Percentiles rank a stretch among this genome's conserved stretches.
These are phyloP conservation scores for Pterula multifida DNA, from an alignment of 1,284 basidiomycete species.

Conservation along the genomic window DNA sequence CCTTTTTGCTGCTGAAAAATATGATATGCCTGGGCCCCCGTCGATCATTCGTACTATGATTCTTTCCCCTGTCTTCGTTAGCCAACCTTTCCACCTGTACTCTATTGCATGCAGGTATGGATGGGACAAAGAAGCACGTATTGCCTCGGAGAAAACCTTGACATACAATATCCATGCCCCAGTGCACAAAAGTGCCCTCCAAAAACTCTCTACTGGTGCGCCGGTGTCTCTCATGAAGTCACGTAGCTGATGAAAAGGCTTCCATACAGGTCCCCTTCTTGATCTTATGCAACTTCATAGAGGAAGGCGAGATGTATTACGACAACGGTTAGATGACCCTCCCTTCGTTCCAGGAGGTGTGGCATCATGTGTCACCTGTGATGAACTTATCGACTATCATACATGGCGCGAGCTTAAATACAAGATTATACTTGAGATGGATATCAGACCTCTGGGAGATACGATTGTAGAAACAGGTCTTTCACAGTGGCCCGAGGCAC, in stretches of 20 bases:
- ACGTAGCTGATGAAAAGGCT: constrained; percentile 12
- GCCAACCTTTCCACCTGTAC: constrained; percentile 44
- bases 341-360: constrained; percentile 42
- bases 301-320: constrained; percentile 16
- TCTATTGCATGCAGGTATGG: constrained; percentile 41
- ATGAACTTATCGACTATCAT: constrained; percentile 35
- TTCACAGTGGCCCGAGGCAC: constrained; percentile 41
- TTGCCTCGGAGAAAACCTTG: constrained; percentile 38
- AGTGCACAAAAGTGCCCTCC: constrained; percentile 29
- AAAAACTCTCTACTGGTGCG: constrained; percentile 35
- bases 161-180: constrained; percentile 34
- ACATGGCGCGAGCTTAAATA: constrained; percentile 54
- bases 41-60: constrained; percentile 43
- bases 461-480: constrained; percentile 36
- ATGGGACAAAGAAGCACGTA: constrained; percentile 40
- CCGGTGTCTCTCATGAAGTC: constrained; percentile 35
- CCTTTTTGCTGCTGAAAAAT: constrained; percentile 52
- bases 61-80: constrained; percentile 33
- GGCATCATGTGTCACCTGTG: constrained; percentile 33
- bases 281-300: constrained; percentile 9
- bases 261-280: background rate
- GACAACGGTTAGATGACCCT: constrained; percentile 35
- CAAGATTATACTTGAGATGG: constrained; percentile 42
- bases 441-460: constrained; percentile 43
- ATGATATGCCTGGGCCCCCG: constrained; percentile 51